A percentile compares a stretch with the other conserved stretches of the same genome.
phyloP scores from a whole-genome alignment of 2,329 filamentous ascomycete species.

The Aspergillus quadricinctus region DNA sequence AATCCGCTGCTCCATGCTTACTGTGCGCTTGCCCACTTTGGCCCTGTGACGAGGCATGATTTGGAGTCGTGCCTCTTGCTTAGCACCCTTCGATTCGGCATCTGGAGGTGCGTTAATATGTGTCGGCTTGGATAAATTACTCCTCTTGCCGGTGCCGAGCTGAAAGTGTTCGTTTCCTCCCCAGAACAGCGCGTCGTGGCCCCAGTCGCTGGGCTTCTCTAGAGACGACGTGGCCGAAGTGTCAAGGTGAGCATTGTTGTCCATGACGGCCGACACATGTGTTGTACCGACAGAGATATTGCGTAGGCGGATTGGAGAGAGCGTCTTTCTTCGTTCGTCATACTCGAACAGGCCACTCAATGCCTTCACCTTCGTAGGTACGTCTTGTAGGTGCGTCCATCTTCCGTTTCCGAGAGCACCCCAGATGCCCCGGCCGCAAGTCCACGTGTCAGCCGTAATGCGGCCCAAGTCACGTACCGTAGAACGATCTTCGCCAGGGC shows the following conservation, averaged over 20 bases:
- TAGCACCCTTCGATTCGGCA: constrained; percentile 57
- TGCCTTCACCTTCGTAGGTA: constrained; percentile 73
- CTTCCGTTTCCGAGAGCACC: constrained; percentile 79
- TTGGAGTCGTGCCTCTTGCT: constrained; percentile 68
- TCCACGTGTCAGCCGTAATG: constrained; percentile 74
- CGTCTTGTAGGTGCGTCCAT: constrained; percentile 81
- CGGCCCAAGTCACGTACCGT: constrained; percentile 46
- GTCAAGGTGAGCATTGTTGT: constrained; percentile 68
- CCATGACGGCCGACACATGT: constrained; percentile 78
- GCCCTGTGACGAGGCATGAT: constrained; percentile 73
- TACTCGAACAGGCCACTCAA: constrained; percentile 84
- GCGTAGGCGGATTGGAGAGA: constrained; percentile 73
- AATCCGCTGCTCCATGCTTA: constrained; percentile 77
- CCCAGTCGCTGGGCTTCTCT: constrained; percentile 76
- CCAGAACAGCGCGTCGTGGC: constrained; percentile 87
- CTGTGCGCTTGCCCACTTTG: constrained; percentile 64
- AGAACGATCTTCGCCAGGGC: constrained; percentile 40
- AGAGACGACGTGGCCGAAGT: constrained; percentile 49
- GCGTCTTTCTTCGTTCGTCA: constrained; percentile 64
- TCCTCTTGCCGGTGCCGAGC: constrained; percentile 84
- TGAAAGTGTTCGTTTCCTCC: constrained; percentile 93
- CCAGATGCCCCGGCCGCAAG: constrained; percentile 79
- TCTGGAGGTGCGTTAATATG: constrained; percentile 74
- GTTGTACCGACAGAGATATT: constrained; percentile 71
- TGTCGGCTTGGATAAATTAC: constrained; percentile 68